Conservation (phyloP, 306 rosid species). For the Sphenostylis stenocarpa region DNA sequence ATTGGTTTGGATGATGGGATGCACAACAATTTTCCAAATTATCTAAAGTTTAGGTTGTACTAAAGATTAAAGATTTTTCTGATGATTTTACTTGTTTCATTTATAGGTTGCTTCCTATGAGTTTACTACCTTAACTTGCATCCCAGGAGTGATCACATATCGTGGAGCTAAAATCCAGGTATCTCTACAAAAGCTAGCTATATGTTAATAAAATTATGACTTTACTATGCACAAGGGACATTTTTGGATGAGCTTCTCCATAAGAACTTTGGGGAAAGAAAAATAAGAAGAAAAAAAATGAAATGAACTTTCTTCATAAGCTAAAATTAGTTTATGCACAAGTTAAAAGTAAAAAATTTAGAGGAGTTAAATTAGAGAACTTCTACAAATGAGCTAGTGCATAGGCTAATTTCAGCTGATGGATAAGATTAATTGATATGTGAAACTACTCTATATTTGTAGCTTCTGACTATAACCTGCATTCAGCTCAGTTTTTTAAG, state of each 20-base stretch:
- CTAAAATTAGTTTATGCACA: too few relatives aligned
- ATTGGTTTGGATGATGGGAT: conserved; percentile 9
- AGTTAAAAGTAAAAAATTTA: too few relatives aligned
- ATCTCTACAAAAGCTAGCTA: conserved; percentile 9
- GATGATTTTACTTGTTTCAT: conserved; percentile 32
- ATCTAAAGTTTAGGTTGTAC: conserved; percentile 21
- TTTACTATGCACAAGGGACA: background rate
- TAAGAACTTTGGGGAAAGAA: too few relatives aligned
- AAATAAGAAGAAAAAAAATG: too few relatives aligned
- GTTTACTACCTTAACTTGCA: conserved; percentile 96
- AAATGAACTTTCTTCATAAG: too few relatives aligned
- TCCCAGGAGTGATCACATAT: conserved; percentile 90
- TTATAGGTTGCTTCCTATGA: conserved; percentile 97
- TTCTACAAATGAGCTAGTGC: too few relatives aligned
- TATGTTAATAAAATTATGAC: background rate
- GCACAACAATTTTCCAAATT: background rate
- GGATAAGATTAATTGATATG: conserved; percentile 18
- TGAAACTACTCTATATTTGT: background rate
- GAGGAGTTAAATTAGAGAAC: too few relatives aligned
- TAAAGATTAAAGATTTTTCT: conserved; percentile 8
- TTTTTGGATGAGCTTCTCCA: too few relatives aligned
- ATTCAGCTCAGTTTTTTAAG: background rate
- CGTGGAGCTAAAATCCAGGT: conserved; percentile 99
- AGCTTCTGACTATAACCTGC: conserved; percentile 8
- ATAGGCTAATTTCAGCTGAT: too few relatives aligned